Percentiles rank a stretch among this genome's conserved stretches.
Evolutionary conservation across 2,329 filamentous ascomycete genomes (phyloP).

Genomic region (Phoma sp.): DNA sequence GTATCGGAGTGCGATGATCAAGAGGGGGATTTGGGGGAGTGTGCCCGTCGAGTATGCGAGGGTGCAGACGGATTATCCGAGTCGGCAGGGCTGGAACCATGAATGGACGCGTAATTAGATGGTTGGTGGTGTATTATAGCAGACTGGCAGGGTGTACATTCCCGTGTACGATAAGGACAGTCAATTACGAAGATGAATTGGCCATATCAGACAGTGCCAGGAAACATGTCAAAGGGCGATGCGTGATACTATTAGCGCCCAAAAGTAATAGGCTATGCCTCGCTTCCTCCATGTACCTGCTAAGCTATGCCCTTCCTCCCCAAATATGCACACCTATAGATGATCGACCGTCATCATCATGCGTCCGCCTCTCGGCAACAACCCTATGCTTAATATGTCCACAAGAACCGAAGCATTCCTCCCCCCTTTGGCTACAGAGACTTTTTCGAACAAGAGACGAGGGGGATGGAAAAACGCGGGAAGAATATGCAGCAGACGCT

Average conservation of each 20-base stretch:
- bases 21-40: conserved; percentile 83
- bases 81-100: conserved; percentile 86
- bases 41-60: conserved; percentile 92
- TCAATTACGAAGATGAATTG: not conserved
- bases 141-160: not conserved
- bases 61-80: conserved; percentile 82
- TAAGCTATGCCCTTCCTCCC: conserved; percentile 3
- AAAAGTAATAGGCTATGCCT: conserved; percentile 16
- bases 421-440: conserved; percentile 1
- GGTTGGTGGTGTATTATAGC: not conserved
- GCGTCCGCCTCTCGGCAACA: conserved; percentile 15
- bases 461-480: conserved; percentile 15
- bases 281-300: not conserved
- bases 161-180: not conserved
- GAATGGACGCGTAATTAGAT: conserved; percentile 74
- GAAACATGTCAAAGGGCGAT: not conserved
- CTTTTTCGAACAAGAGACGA: conserved; percentile 18
- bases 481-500: conserved; percentile 34
- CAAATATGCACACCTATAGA: conserved; percentile 23
- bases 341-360: conserved; percentile 34
- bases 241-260: conserved; percentile 26
- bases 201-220: too few relatives aligned
- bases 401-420: conserved; percentile 29
- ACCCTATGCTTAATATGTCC: conserved; percentile 34
- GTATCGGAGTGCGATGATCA: conserved; percentile 88